Conservation (phyloP, 306 rosid genomes). For the Cercis canadensis region DNA sequence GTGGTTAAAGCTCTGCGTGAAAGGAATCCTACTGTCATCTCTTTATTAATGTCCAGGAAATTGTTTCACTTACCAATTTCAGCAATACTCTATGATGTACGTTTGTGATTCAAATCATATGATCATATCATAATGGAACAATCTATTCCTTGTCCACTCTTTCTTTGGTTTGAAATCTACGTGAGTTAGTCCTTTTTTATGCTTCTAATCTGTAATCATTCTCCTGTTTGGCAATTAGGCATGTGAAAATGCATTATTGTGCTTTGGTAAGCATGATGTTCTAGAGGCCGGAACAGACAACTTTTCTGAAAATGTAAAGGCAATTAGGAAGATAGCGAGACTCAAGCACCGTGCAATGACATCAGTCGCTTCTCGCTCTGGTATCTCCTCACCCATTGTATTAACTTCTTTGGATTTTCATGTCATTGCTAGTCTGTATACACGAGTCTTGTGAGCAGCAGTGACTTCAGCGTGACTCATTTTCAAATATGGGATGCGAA, state of each 20-base stretch:
- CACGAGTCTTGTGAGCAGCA: conserved; percentile 1
- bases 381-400: conserved; percentile 44
- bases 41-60: neutral
- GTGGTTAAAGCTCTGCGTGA: neutral
- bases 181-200: conserved; percentile 15
- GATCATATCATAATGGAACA: neutral
- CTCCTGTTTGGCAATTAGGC: conserved; percentile 54
- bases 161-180: neutral
- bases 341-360: conserved; percentile 59
- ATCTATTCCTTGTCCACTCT: neutral
- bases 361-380: conserved; percentile 66
- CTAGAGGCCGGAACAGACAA: conserved; percentile 39
- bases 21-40: neutral
- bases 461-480: neutral
- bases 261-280: conserved; percentile 49
- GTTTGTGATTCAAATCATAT: neutral
- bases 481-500: conserved; percentile 14
- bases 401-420: conserved; percentile 9
- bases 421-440: conserved; percentile 19
- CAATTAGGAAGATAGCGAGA: conserved; percentile 54
- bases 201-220: conserved; percentile 11
- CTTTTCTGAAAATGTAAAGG: no score
- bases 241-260: conserved; percentile 64
- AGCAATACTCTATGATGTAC: no score
- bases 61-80: neutral